These are phyloP conservation scores for Chionographis japonica DNA, from an alignment of 106 monocot genomes.

Conservation along the genomic window DNA sequence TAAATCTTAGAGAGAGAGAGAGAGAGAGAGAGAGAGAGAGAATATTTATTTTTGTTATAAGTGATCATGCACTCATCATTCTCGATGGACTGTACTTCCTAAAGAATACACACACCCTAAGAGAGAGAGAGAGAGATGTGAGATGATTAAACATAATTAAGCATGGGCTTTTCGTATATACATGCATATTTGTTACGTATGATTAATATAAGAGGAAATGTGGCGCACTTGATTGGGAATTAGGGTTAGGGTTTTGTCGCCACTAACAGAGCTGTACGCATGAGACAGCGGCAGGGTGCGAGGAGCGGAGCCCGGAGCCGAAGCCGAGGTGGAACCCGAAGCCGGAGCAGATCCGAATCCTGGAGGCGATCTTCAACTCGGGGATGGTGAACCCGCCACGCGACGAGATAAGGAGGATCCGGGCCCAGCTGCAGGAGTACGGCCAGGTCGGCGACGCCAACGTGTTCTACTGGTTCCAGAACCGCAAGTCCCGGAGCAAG, in stretches of 20 bases:
- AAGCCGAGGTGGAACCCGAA: slow-evolving; percentile 97
- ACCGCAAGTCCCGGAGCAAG: slow-evolving; percentile 81
- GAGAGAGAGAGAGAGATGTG: too few relatives aligned
- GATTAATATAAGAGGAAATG: too few relatives aligned
- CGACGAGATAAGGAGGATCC: slow-evolving; percentile 81
- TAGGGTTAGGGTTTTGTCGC: slow-evolving; percentile 9
- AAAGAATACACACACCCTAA: too few relatives aligned
- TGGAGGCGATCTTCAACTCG: slow-evolving; percentile 92
- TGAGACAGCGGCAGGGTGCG: slow-evolving; percentile 14
- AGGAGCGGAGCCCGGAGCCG: slow-evolving; percentile 87
- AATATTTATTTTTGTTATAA: too few relatives aligned
- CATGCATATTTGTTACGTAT: too few relatives aligned
- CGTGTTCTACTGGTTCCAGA: slow-evolving; percentile 99
- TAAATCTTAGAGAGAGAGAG: too few relatives aligned
- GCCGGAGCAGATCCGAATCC: slow-evolving; percentile 93
- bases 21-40: too few relatives aligned
- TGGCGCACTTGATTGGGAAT: background rate
- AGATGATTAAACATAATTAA: too few relatives aligned
- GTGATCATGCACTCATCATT: too few relatives aligned
- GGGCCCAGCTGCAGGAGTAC: slow-evolving; percentile 82
- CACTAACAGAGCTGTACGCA: background rate
- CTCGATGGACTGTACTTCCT: too few relatives aligned
- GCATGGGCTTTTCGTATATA: too few relatives aligned
- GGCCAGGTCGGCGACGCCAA: slow-evolving; percentile 98
- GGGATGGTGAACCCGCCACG: slow-evolving; percentile 96